Evolutionary conservation across 2,329 filamentous ascomycete genomes (phyloP).

Genomic region (Monilinia laxa): DNA sequence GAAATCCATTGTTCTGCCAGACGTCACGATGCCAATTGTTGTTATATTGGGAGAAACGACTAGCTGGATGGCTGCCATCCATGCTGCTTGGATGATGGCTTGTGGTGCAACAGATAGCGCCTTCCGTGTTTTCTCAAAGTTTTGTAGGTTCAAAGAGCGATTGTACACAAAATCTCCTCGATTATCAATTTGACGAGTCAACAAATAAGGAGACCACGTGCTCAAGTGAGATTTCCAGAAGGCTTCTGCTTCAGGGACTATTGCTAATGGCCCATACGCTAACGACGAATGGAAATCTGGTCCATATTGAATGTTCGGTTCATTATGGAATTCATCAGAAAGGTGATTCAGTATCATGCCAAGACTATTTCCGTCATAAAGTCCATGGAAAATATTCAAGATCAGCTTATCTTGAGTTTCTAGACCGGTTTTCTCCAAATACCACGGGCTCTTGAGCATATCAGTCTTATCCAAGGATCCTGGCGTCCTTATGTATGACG

Average conservation of each 20-base stretch:
- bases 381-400: conserved; percentile 76
- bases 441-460: conserved; percentile 36
- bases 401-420: conserved; percentile 45
- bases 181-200: conserved; percentile 22
- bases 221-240: conserved; percentile 61
- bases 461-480: conserved; percentile 8
- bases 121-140: conserved; percentile 54
- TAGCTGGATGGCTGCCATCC: conserved; percentile 61
- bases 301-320: conserved; percentile 38
- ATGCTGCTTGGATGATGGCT: conserved; percentile 72
- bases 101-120: conserved; percentile 73
- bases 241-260: conserved; percentile 46
- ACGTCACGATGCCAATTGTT: conserved; percentile 72
- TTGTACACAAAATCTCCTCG: conserved; percentile 32
- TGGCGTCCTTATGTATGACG: neutral
- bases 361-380: conserved; percentile 85
- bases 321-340: conserved; percentile 49
- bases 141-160: conserved; percentile 43
- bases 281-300: conserved; percentile 67
- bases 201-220: conserved; percentile 28
- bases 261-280: conserved; percentile 64
- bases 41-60: conserved; percentile 45
- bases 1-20: conserved; percentile 71
- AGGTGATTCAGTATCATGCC: conserved; percentile 64
- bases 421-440: conserved; percentile 23